Percentiles rank a stretch among this genome's conserved stretches.
These are phyloP conservation scores for Claviceps monticola DNA, from an alignment of 2,329 filamentous ascomycete genomes.

Conservation along the genomic window DNA sequence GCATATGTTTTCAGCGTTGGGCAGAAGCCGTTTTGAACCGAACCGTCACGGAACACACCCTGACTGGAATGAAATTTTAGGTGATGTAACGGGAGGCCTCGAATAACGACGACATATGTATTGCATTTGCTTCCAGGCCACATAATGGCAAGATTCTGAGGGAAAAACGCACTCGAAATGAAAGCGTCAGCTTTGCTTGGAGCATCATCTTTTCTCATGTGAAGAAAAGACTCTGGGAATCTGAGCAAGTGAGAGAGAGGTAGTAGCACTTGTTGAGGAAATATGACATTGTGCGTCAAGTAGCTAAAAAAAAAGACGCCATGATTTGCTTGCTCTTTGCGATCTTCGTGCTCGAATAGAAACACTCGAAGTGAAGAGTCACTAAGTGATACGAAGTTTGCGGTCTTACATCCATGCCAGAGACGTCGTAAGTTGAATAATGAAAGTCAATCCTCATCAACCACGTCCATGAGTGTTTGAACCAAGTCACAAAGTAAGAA, in stretches of 20 bases:
- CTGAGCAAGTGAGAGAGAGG: neutral
- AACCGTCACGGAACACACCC: neutral
- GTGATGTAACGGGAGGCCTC: neutral
- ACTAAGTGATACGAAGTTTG: neutral
- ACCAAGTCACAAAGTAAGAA: no score
- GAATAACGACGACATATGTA: slow-evolving; percentile 11
- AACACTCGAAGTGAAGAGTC: no score
- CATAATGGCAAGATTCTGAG: neutral
- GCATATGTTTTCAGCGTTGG: slow-evolving; percentile 12
- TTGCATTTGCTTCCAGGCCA: neutral
- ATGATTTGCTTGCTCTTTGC: neutral
- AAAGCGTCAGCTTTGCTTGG: neutral
- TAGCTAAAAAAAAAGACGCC: neutral
- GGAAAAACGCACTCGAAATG: neutral
- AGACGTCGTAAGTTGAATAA: no score
- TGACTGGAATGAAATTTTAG: neutral
- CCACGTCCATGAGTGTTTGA: no score
- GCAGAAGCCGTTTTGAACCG: slow-evolving; percentile 13
- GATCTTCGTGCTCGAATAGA: neutral
- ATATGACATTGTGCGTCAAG: neutral
- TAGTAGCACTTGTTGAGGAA: neutral
- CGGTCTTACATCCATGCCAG: neutral
- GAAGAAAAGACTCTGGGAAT: neutral
- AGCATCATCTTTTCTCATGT: no score
- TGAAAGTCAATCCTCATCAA: no score